phyloP scores from a whole-genome alignment of 371 early-diverging fungal species.

The Coemansia sp. region DNA sequence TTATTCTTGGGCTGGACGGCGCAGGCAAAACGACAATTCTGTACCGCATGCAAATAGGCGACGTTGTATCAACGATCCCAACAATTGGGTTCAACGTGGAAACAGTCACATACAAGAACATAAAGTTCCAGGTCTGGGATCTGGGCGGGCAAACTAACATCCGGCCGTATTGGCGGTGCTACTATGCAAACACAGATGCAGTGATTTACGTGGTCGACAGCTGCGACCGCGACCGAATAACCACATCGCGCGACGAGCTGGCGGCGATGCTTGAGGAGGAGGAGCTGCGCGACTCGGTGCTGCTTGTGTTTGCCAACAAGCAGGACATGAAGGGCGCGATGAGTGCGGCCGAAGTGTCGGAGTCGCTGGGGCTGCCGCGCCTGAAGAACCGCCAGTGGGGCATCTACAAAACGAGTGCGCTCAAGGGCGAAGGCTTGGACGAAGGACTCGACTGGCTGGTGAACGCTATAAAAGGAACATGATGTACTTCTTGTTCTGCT shows the following conservation, averaged over 20 bases:
- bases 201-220: conserved; percentile 97
- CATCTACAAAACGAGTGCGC: conserved; percentile 80
- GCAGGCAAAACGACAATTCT: conserved; percentile 99
- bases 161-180: conserved; percentile 85
- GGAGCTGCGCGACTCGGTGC: conserved; percentile 84
- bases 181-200: conserved; percentile 95
- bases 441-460: conserved; percentile 78
- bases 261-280: conserved; percentile 89
- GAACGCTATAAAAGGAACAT: conserved; percentile 33
- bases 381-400: conserved; percentile 92
- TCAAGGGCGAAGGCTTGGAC: conserved; percentile 80
- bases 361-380: conserved; percentile 80
- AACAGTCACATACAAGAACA: conserved; percentile 95
- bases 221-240: conserved; percentile 88
- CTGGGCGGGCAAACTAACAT: conserved; percentile 58
- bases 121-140: conserved; percentile 80
- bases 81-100: conserved; percentile 92
- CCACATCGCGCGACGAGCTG: conserved; percentile 85
- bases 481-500: neutral
- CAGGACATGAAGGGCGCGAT: conserved; percentile 94
- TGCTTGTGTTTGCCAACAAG: conserved; percentile 96
- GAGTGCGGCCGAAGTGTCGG: conserved; percentile 92
- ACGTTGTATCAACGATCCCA: conserved; percentile 96
- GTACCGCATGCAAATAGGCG: conserved; percentile 81
- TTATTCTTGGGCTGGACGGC: conserved; percentile 96